Percentiles rank a stretch among this genome's conserved stretches.
Conservation (phyloP, 2,329 filamentous ascomycete species). For the Aspergillus versicolor region DNA sequence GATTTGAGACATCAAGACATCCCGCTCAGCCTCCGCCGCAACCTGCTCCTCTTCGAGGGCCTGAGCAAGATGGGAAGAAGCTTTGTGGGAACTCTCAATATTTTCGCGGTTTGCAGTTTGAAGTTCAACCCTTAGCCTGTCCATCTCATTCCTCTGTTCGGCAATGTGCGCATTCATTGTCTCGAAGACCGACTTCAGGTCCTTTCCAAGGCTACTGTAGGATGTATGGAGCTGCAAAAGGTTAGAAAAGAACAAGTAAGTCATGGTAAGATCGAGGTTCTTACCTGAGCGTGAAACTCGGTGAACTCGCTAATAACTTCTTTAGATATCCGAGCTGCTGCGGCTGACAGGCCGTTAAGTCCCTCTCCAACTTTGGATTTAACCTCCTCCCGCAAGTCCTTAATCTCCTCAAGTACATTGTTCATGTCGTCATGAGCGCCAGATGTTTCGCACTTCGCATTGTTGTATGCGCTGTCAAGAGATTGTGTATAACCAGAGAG, state of each 20-base stretch:
- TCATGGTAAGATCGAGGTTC: constrained; percentile 3
- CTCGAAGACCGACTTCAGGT: constrained; percentile 85
- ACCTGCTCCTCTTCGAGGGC: constrained; percentile 74
- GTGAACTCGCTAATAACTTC: constrained; percentile 85
- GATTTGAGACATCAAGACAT: constrained; percentile 73
- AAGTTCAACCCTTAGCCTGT: constrained; percentile 70
- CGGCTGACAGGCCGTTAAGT: constrained; percentile 75
- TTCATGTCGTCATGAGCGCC: constrained; percentile 81
- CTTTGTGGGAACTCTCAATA: constrained; percentile 65
- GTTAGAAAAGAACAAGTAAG: constrained; percentile 15
- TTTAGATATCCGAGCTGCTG: constrained; percentile 83
- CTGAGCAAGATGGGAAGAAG: constrained; percentile 66
- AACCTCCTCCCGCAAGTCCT: constrained; percentile 81
- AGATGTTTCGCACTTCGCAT: constrained; percentile 55
- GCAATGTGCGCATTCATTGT: constrained; percentile 72
- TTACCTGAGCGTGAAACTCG: constrained; percentile 71
- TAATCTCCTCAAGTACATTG: constrained; percentile 86
- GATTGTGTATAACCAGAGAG: constrained; percentile 66
- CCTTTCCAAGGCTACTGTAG: constrained; percentile 77
- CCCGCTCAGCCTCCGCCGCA: constrained; percentile 70
- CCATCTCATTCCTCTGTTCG: constrained; percentile 73
- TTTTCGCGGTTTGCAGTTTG: constrained; percentile 67
- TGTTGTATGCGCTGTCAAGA: constrained; percentile 67
- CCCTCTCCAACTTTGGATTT: constrained; percentile 84
- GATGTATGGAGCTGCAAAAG: constrained; percentile 69